Evolutionary conservation across 2,329 filamentous ascomycete genomes (phyloP), one percentile per base, ranked within the genome.

Genomic region (Metarhizium brunneum): DNA sequence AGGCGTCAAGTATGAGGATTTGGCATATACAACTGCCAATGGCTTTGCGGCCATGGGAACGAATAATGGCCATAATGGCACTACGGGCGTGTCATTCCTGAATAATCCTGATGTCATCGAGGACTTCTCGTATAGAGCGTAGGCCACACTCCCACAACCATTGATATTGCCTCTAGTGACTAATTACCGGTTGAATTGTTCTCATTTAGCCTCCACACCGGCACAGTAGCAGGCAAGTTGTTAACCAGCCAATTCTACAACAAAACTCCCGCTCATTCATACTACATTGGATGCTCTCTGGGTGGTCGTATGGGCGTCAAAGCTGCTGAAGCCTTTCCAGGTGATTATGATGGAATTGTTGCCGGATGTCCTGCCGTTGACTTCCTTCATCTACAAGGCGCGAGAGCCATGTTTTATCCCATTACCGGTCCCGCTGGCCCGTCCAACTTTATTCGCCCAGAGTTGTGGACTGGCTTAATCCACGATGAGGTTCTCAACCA

Each of bases 241-340:
- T 66, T 84, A 20, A 69, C 72, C 2, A 61, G 73, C 14, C 62
- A 66, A 0, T 81, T 79, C 64, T 84, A 84, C 61, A 66, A 66
- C 2, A 57, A 56, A 3, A 4, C 32, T 0, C 64, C 70, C 0
- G 64, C 67, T 0, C 76, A 75, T 53, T 76, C 73, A 0, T 85
- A 84, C 65, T 84, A 77, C 58, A 62, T 77, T 2, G 82, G 82
- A 7, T 85, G 82, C 62, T 84, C 80, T 0, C 77, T 79, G 0
- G 83, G 83, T 6, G 82, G 83, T 1, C 71, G 82, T 0, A 79
- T 85, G 68, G 82, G 80, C 3, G 68, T 82, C 38, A 79, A 78
- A 54, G 74, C 76, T 6, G 75, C 78, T 0, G 75, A 84, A 59
- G 62, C 68, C 14, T 83, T 75, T 57, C 80, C 82, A 0, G 69